Evolutionary conservation across 208 protist species (phyloP).

Genomic region (Novymonas esmeraldas): DNA sequence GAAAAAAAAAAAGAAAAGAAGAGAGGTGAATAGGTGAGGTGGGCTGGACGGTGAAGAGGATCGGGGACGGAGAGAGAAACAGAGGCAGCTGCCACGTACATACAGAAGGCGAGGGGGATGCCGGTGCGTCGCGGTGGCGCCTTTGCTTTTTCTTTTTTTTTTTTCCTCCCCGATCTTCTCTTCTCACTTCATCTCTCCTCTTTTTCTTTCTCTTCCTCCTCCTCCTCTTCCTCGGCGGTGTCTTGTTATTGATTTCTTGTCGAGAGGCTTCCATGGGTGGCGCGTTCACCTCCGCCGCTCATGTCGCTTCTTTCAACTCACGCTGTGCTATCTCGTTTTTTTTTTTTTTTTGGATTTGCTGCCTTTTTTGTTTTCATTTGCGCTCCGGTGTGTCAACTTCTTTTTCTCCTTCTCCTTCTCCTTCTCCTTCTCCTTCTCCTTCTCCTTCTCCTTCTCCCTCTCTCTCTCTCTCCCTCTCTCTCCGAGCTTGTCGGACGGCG

Average conservation of each 20-base stretch:
- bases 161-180: background rate
- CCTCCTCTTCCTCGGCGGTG: background rate
- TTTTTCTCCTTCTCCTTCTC: background rate
- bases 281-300: too few species aligned
- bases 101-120: too few species aligned
- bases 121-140: background rate
- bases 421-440: background rate
- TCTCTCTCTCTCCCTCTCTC: background rate
- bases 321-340: too few species aligned
- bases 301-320: too few species aligned
- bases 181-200: background rate
- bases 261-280: background rate
- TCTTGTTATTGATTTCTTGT: slow-evolving; percentile 1
- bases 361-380: background rate
- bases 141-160: background rate
- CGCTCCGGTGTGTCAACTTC: background rate
- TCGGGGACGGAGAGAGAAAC: too few species aligned
- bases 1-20: too few species aligned
- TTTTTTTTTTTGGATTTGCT: too few species aligned
- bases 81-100: too few species aligned
- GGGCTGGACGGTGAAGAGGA: too few species aligned
- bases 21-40: too few species aligned
- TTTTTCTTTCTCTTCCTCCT: background rate
- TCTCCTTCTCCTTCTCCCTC: background rate
- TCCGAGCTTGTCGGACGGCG: too few species aligned